phyloP scores from a whole-genome alignment of 352 stramenopile species.

The Thalassiosira mediterranea region DNA sequence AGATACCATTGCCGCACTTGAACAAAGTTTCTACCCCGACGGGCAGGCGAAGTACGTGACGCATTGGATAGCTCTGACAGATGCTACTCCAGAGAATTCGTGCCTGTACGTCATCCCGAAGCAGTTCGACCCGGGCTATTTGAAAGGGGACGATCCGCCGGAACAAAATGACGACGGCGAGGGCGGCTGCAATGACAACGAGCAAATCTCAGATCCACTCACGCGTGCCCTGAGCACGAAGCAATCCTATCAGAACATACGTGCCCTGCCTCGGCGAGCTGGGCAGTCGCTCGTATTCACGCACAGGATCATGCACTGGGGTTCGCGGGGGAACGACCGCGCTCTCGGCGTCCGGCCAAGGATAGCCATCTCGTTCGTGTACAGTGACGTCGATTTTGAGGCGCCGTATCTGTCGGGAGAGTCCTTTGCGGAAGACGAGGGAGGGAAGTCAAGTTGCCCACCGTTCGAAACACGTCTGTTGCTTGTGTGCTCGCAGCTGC shows the following conservation, averaged over 20 bases:
- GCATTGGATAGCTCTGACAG: slow-evolving; percentile 68
- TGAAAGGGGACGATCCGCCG: slow-evolving; percentile 48
- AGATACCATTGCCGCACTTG: slow-evolving; percentile 24
- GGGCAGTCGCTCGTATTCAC: slow-evolving; percentile 72
- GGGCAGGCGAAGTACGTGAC: slow-evolving; percentile 74
- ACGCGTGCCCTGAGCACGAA: slow-evolving; percentile 60
- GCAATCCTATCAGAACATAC: slow-evolving; percentile 75
- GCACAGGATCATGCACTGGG: slow-evolving; percentile 80
- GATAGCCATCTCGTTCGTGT: slow-evolving; percentile 77
- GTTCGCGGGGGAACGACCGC: slow-evolving; percentile 52
- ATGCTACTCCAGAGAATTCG: slow-evolving; percentile 68
- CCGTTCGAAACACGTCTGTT: slow-evolving; percentile 68
- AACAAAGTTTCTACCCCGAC: slow-evolving; percentile 55
- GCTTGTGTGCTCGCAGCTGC: slow-evolving; percentile 70
- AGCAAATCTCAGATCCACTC: slow-evolving; percentile 50
- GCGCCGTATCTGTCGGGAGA: slow-evolving; percentile 45
- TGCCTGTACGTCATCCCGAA: slow-evolving; percentile 80
- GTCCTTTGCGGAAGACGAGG: slow-evolving; percentile 7
- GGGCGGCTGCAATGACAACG: slow-evolving; percentile 7
- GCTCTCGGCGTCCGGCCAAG: slow-evolving; percentile 31
- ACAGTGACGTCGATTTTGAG: slow-evolving; percentile 67
- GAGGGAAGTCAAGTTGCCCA: slow-evolving; percentile 21
- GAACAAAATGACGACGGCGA: slow-evolving; percentile 11
- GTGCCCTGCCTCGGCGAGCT: slow-evolving; percentile 53
- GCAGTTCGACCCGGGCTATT: slow-evolving; percentile 73